Percentiles rank a stretch among this genome's conserved stretches.
phyloP scores from a whole-genome alignment of 768 basidiomycete species.

The Hydnomerulius pinastri region DNA sequence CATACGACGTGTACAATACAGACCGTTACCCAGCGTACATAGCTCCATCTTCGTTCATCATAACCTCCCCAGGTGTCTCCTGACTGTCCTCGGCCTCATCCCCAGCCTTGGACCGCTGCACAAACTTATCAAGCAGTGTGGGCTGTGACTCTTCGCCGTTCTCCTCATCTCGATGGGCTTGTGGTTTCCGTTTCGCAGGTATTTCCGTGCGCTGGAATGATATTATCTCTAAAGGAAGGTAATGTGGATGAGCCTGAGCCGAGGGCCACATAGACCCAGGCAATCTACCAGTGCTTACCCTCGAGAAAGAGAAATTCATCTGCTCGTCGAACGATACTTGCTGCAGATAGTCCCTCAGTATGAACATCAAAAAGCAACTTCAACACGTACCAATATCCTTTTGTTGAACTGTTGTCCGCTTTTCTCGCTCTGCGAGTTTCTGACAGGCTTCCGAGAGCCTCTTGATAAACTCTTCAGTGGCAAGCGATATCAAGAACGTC shows the following conservation, averaged over 20 bases:
- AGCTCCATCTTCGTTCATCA: conserved; percentile 62
- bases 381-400: conserved; percentile 69
- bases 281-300: conserved; percentile 41
- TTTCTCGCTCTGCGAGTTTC: conserved; percentile 68
- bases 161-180: conserved; percentile 24
- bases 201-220: conserved; percentile 50
- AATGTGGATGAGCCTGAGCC: conserved; percentile 1
- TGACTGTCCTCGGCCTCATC: conserved; percentile 21
- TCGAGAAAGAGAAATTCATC: conserved; percentile 82
- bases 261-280: too few relatives aligned
- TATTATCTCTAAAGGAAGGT: conserved; percentile 50
- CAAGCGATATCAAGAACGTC: conserved; percentile 74
- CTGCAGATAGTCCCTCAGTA: conserved; percentile 36
- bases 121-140: conserved; percentile 54
- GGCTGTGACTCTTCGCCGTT: conserved; percentile 28
- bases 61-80: conserved; percentile 35
- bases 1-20: not conserved
- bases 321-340: conserved; percentile 58
- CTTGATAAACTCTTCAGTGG: conserved; percentile 87
- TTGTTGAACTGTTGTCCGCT: conserved; percentile 73
- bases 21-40: conserved; percentile 45
- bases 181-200: conserved; percentile 45
- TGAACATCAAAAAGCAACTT: not conserved
- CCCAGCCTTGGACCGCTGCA: conserved; percentile 30
- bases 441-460: conserved; percentile 73